These are phyloP conservation scores for Euphorbia pulcherrima DNA, from an alignment of 345 rosid species.

Conservation along the genomic window DNA sequence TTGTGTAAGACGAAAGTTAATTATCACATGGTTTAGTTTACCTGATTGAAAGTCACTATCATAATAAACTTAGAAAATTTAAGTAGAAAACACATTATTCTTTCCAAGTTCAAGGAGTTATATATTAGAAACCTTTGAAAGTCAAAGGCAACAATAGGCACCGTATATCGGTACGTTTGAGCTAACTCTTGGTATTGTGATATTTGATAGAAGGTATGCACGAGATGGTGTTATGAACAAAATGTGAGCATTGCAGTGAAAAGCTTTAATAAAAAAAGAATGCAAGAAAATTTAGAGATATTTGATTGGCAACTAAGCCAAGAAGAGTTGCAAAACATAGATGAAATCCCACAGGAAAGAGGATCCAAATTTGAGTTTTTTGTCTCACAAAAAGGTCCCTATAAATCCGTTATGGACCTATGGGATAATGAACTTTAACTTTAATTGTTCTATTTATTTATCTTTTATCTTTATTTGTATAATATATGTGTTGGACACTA, in stretches of 20 bases:
- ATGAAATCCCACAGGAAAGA: slow-evolving; percentile 25
- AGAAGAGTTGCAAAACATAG: slow-evolving; percentile 25
- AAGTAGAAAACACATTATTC: too few species aligned
- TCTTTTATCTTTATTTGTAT: neutral
- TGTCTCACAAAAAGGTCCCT: slow-evolving; percentile 26
- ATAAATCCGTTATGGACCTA: slow-evolving; percentile 21
- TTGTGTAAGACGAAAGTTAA: too few species aligned
- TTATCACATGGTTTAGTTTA: too few species aligned
- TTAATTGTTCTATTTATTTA: neutral
- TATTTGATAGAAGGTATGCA: slow-evolving; percentile 9
- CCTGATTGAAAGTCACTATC: too few species aligned
- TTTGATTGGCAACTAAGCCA: slow-evolving; percentile 29
- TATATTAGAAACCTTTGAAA: too few species aligned
- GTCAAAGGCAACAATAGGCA: too few species aligned
- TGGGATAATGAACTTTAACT: slow-evolving; percentile 32
- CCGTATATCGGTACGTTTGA: too few species aligned
- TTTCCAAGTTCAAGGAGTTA: too few species aligned
- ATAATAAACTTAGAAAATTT: too few species aligned
- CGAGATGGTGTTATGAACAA: slow-evolving; percentile 42
- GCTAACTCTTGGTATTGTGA: neutral
- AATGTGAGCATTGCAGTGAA: slow-evolving; percentile 28
- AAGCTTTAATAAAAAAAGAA: slow-evolving; percentile 21
- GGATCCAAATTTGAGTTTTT: neutral
- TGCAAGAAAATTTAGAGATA: slow-evolving; percentile 24
- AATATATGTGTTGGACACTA: too few species aligned